Conservation (phyloP, 257 asterid genomes). For the Nicotiana tomentosiformis region DNA sequence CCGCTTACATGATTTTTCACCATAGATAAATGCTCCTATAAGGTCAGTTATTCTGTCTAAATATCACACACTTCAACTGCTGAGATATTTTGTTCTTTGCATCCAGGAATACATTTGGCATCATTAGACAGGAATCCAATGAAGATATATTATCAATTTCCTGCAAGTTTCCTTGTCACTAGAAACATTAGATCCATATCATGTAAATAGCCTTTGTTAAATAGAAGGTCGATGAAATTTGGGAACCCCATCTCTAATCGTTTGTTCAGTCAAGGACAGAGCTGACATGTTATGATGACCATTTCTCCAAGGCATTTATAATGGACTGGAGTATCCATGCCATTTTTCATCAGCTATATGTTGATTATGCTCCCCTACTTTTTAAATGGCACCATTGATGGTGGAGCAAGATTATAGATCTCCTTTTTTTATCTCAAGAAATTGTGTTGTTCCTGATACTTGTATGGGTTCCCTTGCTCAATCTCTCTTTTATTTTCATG, state of each 20-base stretch:
- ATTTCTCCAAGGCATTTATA: not conserved
- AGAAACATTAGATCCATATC: not conserved
- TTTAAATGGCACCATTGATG: not conserved
- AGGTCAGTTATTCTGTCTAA: not conserved
- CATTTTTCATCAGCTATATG: not conserved
- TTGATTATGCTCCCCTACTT: not conserved
- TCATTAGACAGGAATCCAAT: not conserved
- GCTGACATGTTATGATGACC: not conserved
- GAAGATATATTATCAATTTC: not conserved
- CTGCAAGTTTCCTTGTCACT: not conserved
- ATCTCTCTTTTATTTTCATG: slow-evolving; percentile 22
- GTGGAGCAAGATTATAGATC: not conserved
- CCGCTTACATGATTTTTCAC: too few relatives aligned
- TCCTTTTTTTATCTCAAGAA: not conserved
- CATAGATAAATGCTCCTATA: not conserved
- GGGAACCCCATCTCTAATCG: not conserved
- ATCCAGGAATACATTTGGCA: not conserved
- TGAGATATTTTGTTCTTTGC: not conserved
- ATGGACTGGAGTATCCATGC: not conserved
- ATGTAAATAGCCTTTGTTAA: not conserved
- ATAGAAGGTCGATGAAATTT: not conserved
- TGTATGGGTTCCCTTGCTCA: slow-evolving; percentile 10
- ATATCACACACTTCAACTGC: not conserved
- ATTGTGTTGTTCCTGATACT: not conserved
- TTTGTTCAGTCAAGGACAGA: not conserved